phyloP scores from a whole-genome alignment of 495 filamentous ascomycete genomes.

The Aspergillus bridgeri region DNA sequence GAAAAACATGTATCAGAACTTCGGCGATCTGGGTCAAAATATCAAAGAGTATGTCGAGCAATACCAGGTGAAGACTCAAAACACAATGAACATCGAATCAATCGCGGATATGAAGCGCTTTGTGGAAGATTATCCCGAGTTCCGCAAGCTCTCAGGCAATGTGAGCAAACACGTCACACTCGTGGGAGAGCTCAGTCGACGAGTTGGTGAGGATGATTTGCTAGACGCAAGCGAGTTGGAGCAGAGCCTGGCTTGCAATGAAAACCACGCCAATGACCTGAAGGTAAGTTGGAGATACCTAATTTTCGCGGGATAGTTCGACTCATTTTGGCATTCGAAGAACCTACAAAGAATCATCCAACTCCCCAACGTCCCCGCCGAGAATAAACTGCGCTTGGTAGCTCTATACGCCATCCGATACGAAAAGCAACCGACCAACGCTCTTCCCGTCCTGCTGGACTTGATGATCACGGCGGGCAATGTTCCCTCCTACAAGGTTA shows the following conservation, averaged over 20 bases:
- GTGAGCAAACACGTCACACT: conserved; percentile 98
- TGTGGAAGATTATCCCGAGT: conserved; percentile 97
- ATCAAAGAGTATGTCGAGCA: conserved; percentile 99
- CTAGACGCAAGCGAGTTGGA: conserved; percentile 95
- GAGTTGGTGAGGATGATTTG: conserved; percentile 77
- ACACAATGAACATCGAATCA: conserved; percentile 89
- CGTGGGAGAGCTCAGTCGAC: conserved; percentile 85
- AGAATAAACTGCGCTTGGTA: conserved; percentile 82
- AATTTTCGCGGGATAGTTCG: not conserved
- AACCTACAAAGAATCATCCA: conserved; percentile 81
- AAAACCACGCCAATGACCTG: conserved; percentile 84
- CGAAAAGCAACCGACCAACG: conserved; percentile 75
- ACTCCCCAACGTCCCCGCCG: conserved; percentile 64
- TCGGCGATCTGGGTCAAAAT: conserved; percentile 93
- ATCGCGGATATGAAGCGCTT: conserved; percentile 99
- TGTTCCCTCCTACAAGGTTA: conserved; percentile 67
- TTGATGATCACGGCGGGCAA: conserved; percentile 73
- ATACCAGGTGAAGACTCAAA: conserved; percentile 92
- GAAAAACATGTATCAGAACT: conserved; percentile 99
- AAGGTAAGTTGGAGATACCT: conserved; percentile 52
- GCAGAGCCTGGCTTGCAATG: conserved; percentile 94
- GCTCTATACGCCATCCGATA: conserved; percentile 93
- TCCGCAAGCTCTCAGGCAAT: conserved; percentile 92
- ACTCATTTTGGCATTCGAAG: conserved; percentile 37
- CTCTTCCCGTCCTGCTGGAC: conserved; percentile 77